Percentiles rank a stretch among this genome's conserved stretches.
Conservation (phyloP, 1,284 basidiomycete species). For the Hymenochaete sp. region DNA sequence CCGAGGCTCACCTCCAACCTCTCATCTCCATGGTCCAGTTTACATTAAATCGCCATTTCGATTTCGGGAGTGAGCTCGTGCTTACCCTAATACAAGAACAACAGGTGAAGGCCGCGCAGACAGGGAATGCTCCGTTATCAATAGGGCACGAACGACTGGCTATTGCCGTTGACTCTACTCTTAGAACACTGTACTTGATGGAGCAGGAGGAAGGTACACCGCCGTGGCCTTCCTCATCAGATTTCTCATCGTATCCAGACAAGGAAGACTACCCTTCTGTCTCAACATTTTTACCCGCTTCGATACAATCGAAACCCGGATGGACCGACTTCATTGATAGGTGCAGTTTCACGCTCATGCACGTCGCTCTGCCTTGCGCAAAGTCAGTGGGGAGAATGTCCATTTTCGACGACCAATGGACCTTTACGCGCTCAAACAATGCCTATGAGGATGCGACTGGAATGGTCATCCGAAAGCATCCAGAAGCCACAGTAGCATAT, state of each 20-base stretch:
- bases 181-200: constrained; percentile 63
- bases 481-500: constrained; percentile 67
- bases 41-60: constrained; percentile 77
- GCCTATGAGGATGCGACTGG: constrained; percentile 64
- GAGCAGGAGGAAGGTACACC: constrained; percentile 65
- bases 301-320: constrained; percentile 53
- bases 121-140: constrained; percentile 35
- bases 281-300: constrained; percentile 50
- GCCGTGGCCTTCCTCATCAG: constrained; percentile 67
- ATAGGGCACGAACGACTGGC: constrained; percentile 67
- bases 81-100: constrained; percentile 72
- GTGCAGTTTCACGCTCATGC: constrained; percentile 52
- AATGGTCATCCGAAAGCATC: constrained; percentile 57
- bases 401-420: constrained; percentile 80
- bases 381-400: constrained; percentile 70
- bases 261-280: constrained; percentile 65
- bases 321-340: constrained; percentile 72
- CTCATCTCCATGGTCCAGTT: constrained; percentile 80
- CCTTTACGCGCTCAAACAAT: constrained; percentile 48
- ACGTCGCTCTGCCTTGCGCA: constrained; percentile 57
- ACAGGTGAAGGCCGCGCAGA: constrained; percentile 31
- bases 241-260: constrained; percentile 57
- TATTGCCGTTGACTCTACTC: constrained; percentile 71
- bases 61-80: constrained; percentile 79
- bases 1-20: constrained; percentile 71